Base-by-base conservation (phyloP, 208 protist species). In the Trypanosoma cruzi region DNA sequence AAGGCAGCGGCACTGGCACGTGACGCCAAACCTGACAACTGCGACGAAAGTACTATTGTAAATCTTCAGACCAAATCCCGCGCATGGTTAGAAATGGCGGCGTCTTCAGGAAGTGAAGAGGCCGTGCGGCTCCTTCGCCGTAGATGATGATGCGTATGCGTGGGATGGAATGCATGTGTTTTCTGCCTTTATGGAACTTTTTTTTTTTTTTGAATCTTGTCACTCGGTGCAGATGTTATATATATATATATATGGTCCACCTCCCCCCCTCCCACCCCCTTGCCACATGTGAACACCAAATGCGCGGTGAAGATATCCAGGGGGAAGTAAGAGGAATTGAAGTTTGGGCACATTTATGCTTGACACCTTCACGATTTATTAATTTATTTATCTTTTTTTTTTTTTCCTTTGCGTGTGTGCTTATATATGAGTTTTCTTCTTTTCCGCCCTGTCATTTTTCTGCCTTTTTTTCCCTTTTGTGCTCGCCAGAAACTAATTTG, bases 71-170 rank as follows among this genome's bases (percentile, higher is more conserved):
- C 52, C 11, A 71, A 71, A 53, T 81, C 88, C 10, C 62, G 52
- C 29, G 81, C 85, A 29, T 94, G 82, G 80, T 67, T 96, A 13
- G 79, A 82, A 44, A 64, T 40, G 22, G 89, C 88, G 22, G 87
- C 86, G 2, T 48, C 79, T 1, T 37, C 80, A 6, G 84, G 83
- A 0, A 82, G 72, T 62, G 77, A 85, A 61, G 90, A 96, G 64
- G 88, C 84, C 0, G 61, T 84, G 32, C 73, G 75, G 14, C 90
- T 95, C 6, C 68, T 82, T 13, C 48, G 77, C 34, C 75, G 72
- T 6, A 54, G 3, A 31, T 56, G 84, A 26, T 68, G 58, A 29
- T 24, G 2, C 61, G 18, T 50, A 62, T 16, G 37, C 32, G 36
- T 44, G 60, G 10, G 64, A 34, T 36, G 32, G 14, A 26, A 32